phyloP scores from a whole-genome alignment of 2,329 filamentous ascomycete species.

The Curvularia eragrostidis region DNA sequence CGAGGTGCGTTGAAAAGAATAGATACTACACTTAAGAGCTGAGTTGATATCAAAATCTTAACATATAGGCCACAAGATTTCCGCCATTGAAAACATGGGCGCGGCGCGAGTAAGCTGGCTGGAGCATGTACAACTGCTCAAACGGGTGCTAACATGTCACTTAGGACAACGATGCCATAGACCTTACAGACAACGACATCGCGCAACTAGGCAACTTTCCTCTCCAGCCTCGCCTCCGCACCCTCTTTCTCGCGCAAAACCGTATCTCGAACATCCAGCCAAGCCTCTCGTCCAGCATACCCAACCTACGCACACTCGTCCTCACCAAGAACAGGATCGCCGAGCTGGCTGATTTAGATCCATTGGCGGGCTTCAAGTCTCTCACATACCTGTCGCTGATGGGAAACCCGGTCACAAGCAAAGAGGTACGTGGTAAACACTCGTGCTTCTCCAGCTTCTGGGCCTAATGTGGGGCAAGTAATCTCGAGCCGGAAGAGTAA shows the following conservation, averaged over 20 bases:
- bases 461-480: constrained; percentile 30
- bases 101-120: constrained; percentile 79
- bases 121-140: background rate
- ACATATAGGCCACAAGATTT: constrained; percentile 92
- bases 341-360: constrained; percentile 87
- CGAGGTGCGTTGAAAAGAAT: constrained; percentile 98
- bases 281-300: constrained; percentile 74
- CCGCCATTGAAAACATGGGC: constrained; percentile 96
- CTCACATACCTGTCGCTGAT: constrained; percentile 81
- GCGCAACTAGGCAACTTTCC: constrained; percentile 90
- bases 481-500: constrained; percentile 12
- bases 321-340: constrained; percentile 81
- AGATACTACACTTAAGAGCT: constrained; percentile 94
- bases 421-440: constrained; percentile 69
- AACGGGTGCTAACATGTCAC: background rate
- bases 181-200: constrained; percentile 98
- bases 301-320: constrained; percentile 81
- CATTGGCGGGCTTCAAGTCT: constrained; percentile 70
- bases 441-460: constrained; percentile 6
- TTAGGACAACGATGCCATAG: constrained; percentile 93
- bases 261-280: constrained; percentile 83
- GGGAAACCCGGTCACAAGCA: constrained; percentile 89
- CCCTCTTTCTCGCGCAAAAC: constrained; percentile 88
- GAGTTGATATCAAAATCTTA: constrained; percentile 77
- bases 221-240: constrained; percentile 84